A percentile compares a stretch with the other conserved stretches of the same genome.
phyloP scores from a whole-genome alignment of 768 basidiomycete species.

The Antrodiella citrinella region DNA sequence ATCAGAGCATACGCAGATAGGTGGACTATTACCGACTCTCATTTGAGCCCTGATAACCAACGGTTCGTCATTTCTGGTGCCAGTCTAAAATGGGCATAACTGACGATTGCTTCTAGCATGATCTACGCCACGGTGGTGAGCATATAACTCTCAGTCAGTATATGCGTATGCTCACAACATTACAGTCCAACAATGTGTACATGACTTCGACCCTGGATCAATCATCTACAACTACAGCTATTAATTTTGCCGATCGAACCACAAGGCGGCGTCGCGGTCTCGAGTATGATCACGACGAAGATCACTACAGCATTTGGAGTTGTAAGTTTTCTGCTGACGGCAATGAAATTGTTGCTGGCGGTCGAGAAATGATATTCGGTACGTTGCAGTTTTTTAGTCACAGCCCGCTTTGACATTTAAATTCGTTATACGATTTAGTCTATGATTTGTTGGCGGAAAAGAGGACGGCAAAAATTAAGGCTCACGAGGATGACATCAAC shows the following conservation, averaged over 20 bases:
- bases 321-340: slow-evolving; percentile 96
- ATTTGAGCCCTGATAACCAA: slow-evolving; percentile 84
- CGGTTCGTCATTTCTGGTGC: slow-evolving; percentile 34
- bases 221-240: slow-evolving; percentile 51
- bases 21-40: slow-evolving; percentile 96
- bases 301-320: slow-evolving; percentile 77
- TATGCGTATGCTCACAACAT: slow-evolving; percentile 6
- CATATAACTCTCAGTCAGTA: neutral
- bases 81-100: neutral
- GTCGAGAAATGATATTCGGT: slow-evolving; percentile 76
- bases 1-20: slow-evolving; percentile 69
- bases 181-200: slow-evolving; percentile 63
- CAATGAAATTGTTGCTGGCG: slow-evolving; percentile 91
- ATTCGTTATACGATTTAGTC: slow-evolving; percentile 37
- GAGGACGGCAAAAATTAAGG: slow-evolving; percentile 78
- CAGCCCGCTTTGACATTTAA: neutral
- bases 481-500: slow-evolving; percentile 88
- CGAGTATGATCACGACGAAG: slow-evolving; percentile 32
- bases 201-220: slow-evolving; percentile 68
- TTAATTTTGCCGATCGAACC: slow-evolving; percentile 32
- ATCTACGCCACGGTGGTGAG: slow-evolving; percentile 88
- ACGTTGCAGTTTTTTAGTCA: slow-evolving; percentile 3
- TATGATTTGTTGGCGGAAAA: slow-evolving; percentile 82
- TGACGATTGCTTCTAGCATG: slow-evolving; percentile 43
- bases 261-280: slow-evolving; percentile 16